Conservation (phyloP, 306 rosid species). For the Vicia faba region DNA sequence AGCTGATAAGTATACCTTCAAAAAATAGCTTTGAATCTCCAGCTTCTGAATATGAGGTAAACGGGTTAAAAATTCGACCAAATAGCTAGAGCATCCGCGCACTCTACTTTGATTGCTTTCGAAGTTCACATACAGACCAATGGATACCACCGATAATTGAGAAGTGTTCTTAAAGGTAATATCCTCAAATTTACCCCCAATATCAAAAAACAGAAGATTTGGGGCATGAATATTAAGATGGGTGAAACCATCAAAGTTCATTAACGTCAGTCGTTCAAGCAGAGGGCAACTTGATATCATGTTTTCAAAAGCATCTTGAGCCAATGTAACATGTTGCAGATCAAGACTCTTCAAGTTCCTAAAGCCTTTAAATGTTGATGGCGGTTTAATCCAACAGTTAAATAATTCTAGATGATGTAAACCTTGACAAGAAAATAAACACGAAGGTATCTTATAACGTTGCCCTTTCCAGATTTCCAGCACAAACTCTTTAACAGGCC, state of each 20-base stretch:
- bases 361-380: slow-evolving; percentile 56
- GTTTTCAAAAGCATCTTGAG: slow-evolving; percentile 55
- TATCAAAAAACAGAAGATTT: slow-evolving; percentile 55
- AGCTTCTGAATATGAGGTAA: slow-evolving; percentile 53
- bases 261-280: slow-evolving; percentile 59
- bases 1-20: slow-evolving; percentile 48
- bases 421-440: slow-evolving; percentile 54
- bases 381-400: slow-evolving; percentile 61
- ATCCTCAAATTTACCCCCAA: slow-evolving; percentile 61
- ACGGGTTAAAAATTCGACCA: slow-evolving; percentile 53
- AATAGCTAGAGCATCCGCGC: slow-evolving; percentile 44
- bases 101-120: slow-evolving; percentile 36
- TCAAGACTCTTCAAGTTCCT: slow-evolving; percentile 66
- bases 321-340: slow-evolving; percentile 65
- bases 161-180: slow-evolving; percentile 53
- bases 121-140: slow-evolving; percentile 47
- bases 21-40: slow-evolving; percentile 56
- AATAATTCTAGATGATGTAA: slow-evolving; percentile 55
- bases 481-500: slow-evolving; percentile 53
- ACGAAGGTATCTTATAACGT: slow-evolving; percentile 55
- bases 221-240: slow-evolving; percentile 57
- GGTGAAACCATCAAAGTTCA: slow-evolving; percentile 61
- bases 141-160: slow-evolving; percentile 54
- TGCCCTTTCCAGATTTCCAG: slow-evolving; percentile 65
- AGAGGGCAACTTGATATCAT: slow-evolving; percentile 55